Evolutionary conservation across 2,329 filamentous ascomycete species (phyloP).

Genomic region (Colletotrichum godetiae): DNA sequence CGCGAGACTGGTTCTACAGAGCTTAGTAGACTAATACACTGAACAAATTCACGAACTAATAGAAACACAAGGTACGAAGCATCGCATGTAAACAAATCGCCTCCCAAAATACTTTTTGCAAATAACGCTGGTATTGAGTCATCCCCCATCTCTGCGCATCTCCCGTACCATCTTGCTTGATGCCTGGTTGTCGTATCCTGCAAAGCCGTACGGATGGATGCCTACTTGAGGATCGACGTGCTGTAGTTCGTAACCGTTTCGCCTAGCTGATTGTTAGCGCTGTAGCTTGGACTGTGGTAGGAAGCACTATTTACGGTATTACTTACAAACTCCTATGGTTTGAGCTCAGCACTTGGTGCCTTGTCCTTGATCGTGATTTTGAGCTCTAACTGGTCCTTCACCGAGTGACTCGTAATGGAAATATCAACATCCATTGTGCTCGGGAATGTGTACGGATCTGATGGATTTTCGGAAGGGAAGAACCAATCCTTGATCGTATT

Average conservation of each 20-base stretch:
- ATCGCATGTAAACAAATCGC: not conserved
- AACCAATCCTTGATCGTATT: slow-evolving; percentile 5
- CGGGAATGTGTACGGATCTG: slow-evolving; percentile 17
- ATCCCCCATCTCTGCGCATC: not conserved
- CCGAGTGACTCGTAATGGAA: not conserved
- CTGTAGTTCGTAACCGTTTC: not conserved
- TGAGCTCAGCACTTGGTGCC: not conserved
- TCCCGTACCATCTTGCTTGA: no score
- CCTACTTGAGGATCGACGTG: no score
- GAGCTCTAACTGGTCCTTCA: slow-evolving; percentile 23
- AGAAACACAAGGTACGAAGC: not conserved
- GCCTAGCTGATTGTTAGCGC: not conserved
- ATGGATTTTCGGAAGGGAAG: slow-evolving; percentile 9
- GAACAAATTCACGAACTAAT: not conserved
- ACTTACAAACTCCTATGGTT: not conserved
- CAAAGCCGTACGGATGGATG: no score
- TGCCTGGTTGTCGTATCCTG: no score
- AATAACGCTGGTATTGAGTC: not conserved
- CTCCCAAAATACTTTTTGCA: not conserved
- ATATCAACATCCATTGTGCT: slow-evolving; percentile 23
- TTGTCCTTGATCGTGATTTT: slow-evolving; percentile 11
- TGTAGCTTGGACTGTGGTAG: not conserved
- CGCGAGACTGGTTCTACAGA: no score
- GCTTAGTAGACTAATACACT: no score
- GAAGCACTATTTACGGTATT: not conserved